Evolutionary conservation across 805 yeast genomes (phyloP).

Genomic region (Huiozyma sinensis): DNA sequence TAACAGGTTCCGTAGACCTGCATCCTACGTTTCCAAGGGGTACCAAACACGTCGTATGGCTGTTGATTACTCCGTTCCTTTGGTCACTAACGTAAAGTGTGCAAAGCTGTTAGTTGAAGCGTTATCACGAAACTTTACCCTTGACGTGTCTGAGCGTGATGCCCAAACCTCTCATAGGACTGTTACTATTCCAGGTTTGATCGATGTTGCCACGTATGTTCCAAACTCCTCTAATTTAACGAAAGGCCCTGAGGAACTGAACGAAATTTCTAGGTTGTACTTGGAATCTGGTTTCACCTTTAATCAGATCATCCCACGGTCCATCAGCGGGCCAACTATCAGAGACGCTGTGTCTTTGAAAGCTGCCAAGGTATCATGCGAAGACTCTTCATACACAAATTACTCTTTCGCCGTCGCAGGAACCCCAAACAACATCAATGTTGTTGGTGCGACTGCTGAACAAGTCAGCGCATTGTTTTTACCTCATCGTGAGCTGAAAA

Average conservation of each 20-base stretch:
- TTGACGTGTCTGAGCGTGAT: conserved; percentile 68
- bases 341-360: conserved; percentile 55
- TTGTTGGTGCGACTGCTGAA: conserved; percentile 49
- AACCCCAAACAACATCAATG: conserved; percentile 53
- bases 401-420: conserved; percentile 79
- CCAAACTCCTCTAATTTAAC: conserved; percentile 46
- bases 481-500: conserved; percentile 64
- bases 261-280: conserved; percentile 56
- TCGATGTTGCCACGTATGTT: conserved; percentile 69
- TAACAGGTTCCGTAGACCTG: conserved; percentile 97
- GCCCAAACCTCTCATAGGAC: conserved; percentile 86
- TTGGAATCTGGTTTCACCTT: conserved; percentile 83
- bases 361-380: conserved; percentile 43
- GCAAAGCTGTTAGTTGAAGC: conserved; percentile 96
- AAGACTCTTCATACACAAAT: conserved; percentile 65
- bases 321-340: conserved; percentile 48
- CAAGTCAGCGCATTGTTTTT: conserved; percentile 71
- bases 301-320: conserved; percentile 67
- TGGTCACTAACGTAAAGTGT: conserved; percentile 94
- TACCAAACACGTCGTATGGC: conserved; percentile 99
- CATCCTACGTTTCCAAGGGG: conserved; percentile 94
- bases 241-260: conserved; percentile 45
- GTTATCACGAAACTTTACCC: conserved; percentile 52
- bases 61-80: conserved; percentile 94
- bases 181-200: conserved; percentile 73